A percentile compares a stretch with the other conserved stretches of the same genome.
phyloP scores from a whole-genome alignment of 192 early-diverging fungal species.

The Phycomyces blakesleeanus region DNA sequence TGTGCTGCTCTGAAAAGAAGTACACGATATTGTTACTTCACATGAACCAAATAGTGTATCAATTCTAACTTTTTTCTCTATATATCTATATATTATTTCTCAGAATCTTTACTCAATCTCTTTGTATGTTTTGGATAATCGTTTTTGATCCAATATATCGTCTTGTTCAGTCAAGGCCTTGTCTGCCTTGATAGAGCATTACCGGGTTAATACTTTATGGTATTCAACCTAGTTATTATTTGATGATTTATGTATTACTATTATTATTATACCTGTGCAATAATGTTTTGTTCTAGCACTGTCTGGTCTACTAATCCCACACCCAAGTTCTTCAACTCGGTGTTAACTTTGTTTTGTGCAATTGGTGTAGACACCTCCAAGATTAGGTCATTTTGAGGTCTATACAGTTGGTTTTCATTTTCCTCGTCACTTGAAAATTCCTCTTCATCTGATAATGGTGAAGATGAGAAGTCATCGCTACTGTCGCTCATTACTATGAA shows the following conservation, averaged over 20 bases:
- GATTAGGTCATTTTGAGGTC: background rate
- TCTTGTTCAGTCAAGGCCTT: constrained; percentile 59
- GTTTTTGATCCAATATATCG: constrained; percentile 59
- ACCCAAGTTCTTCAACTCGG: constrained; percentile 28
- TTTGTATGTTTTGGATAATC: constrained; percentile 55
- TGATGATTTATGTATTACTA: too few relatives aligned
- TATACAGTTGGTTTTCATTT: too few relatives aligned
- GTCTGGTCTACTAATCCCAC: constrained; percentile 58
- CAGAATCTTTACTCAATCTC: constrained; percentile 43
- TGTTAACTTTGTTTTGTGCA: background rate
- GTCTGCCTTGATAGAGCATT: constrained; percentile 38
- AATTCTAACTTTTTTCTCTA: too few relatives aligned
- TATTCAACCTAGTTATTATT: background rate
- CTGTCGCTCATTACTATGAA: background rate
- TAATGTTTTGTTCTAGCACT: constrained; percentile 61
- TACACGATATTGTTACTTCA: background rate
- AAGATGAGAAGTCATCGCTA: background rate
- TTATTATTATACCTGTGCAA: constrained; percentile 44
- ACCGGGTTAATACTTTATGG: background rate
- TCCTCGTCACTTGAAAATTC: background rate
- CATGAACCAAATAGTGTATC: constrained; percentile 10
- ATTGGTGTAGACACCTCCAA: background rate
- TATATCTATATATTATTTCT: background rate
- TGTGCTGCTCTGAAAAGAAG: constrained; percentile 6
- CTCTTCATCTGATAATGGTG: background rate